Evolutionary conservation across 768 basidiomycete species (phyloP).

Genomic region (Auricularia heimuer): DNA sequence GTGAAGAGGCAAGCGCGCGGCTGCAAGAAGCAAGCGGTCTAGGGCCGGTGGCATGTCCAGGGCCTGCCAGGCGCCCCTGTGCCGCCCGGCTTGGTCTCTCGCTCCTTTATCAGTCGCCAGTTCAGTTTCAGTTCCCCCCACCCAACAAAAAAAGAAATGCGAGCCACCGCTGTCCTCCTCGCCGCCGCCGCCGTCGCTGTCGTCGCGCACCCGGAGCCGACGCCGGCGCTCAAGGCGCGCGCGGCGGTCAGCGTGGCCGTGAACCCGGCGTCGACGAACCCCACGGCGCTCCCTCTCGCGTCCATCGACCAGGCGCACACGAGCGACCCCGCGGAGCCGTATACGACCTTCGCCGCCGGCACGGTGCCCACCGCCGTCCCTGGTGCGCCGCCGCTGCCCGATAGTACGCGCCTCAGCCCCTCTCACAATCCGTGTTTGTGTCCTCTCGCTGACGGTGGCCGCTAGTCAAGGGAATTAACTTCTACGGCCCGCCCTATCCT

Average conservation of each 20-base stretch:
- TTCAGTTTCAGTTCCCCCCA: too few relatives aligned
- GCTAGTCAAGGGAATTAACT: constrained; percentile 9
- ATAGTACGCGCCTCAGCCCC: constrained; percentile 15
- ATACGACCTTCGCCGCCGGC: constrained; percentile 40
- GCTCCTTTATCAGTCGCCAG: too few relatives aligned
- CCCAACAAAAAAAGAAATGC: too few relatives aligned
- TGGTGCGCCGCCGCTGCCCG: constrained; percentile 43
- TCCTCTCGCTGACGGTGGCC: neutral
- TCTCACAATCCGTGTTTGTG: too few relatives aligned
- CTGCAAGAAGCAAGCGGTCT: too few relatives aligned
- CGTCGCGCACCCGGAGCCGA: constrained; percentile 5
- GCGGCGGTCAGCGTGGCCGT: constrained; percentile 29
- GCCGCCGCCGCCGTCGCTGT: neutral
- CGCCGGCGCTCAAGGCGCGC: constrained; percentile 6
- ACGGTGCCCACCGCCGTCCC: constrained; percentile 39
- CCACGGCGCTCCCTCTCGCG: constrained; percentile 50
- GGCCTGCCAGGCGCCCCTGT: too few relatives aligned
- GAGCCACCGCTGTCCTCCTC: neutral
- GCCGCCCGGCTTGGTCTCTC: too few relatives aligned
- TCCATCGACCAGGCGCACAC: constrained; percentile 29
- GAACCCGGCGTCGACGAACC: constrained; percentile 43
- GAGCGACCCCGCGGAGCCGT: constrained; percentile 29
- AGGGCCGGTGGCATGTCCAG: too few relatives aligned
- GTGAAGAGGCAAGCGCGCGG: too few relatives aligned
- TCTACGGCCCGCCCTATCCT: constrained; percentile 47